phyloP scores from a whole-genome alignment of 176 grass and related monocot genomes.

The Oryza meyeriana region DNA sequence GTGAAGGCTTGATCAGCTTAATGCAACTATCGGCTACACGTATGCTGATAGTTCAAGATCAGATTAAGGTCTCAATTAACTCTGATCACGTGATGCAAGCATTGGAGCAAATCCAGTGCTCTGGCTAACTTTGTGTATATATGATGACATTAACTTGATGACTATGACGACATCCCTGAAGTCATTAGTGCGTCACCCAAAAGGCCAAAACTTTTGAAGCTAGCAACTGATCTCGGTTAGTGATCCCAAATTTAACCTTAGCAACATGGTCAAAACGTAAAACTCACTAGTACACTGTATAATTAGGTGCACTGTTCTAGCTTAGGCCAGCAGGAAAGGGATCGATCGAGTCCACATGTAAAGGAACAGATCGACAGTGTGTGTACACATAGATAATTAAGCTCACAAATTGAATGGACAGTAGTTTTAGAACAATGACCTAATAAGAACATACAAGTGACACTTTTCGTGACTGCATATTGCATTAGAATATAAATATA shows the following conservation, averaged over 20 bases:
- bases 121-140: not conserved
- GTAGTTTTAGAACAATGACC: constrained; percentile 3
- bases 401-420: not conserved
- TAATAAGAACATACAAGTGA: not conserved
- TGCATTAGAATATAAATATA: not conserved
- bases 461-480: constrained; percentile 6
- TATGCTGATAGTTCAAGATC: not conserved
- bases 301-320: not conserved
- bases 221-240: not conserved
- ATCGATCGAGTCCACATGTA: not conserved
- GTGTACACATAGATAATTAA: not conserved
- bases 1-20: constrained; percentile 3
- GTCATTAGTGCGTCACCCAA: not conserved
- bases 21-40: not conserved
- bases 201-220: not conserved
- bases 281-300: not conserved
- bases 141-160: constrained; percentile 2
- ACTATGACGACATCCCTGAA: constrained; percentile 11
- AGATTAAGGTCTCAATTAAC: not conserved
- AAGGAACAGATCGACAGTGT: not conserved
- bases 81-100: not conserved
- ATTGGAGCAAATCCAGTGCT: not conserved
- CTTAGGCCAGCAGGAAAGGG: not conserved
- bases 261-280: not conserved
- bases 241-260: not conserved